Base-by-base conservation (phyloP, 1,139 yeast species). In the Pichia sp. region DNA sequence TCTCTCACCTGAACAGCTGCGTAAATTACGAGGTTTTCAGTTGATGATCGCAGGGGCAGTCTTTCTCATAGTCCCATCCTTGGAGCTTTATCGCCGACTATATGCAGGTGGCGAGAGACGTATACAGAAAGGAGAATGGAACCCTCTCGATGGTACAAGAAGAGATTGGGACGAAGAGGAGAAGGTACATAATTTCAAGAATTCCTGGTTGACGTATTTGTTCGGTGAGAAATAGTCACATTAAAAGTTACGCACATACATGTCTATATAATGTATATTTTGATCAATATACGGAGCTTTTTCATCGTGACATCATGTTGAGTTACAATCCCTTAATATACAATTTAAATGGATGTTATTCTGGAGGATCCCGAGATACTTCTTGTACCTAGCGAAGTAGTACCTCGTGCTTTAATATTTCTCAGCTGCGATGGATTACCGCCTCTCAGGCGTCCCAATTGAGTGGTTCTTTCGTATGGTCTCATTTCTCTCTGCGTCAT, bases 71-170 rank as follows among this genome's bases (percentile, higher is more conserved):
- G 53, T 63, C 7, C 66, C 74, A 0, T 56, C 66, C 4, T 41
- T 51, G 6, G 65, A 63, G 27, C 46, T 49, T 13, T 63, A 56
- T 34, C 46, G 56, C 27, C 37, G 62, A 40, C 62, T 66, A 25
- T 52, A 63, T 20, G 52, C 60, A 2, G 74, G 74, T 5, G 64
- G 66, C 22, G 69, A 67, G 41, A 60, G 71, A 45, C 61, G 59
- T 31, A 60, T 60, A 3, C 77, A 70, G 45, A 53, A 61, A 14
- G 78, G 77, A 6, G 74, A 67, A 37, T 57, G 62, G 39, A 62
- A 70, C 37, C 62, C 65, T 0, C 29, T 32, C 4, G 75, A 69
- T 39, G 76, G 76, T 0, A 59, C 66, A 3, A 55, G 69, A 7
- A 56, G 72, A 18, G 51, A 63, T 37, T 72, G 69, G 51, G 53